Evolutionary conservation across 2,329 filamentous ascomycete genomes (phyloP), one percentile per base, ranked within the genome.

Genomic region (Penicillium paneum): DNA sequence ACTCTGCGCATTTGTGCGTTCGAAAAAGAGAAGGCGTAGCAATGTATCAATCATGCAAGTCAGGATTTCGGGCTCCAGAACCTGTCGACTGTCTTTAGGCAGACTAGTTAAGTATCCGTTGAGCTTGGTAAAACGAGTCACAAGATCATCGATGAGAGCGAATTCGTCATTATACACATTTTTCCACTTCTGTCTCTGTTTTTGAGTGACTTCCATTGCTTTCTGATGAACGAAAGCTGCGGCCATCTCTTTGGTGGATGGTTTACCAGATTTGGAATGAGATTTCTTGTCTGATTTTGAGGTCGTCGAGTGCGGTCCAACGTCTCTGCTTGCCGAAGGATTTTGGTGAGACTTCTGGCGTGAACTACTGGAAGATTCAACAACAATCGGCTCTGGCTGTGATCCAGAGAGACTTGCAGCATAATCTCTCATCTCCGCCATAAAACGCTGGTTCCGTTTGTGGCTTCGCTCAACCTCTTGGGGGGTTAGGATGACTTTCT

Each of bases 341-440:
- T 24, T 26, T 28, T 24, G 32, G 11, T 49, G 29, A 10, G 46
- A 38, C 41, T 48, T 38, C 28, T 54, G 21, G 10, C 15, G 26
- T 36, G 46, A 17, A n/a, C 24, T 17, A 32, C 31, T 46, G 19
- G 41, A 17, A 10, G 56, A 6, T 39, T 32, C 54, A 43, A 49
- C 45, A 24, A 58, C 19, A 12, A 58, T 53, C 15, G 46, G 45
- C 11, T 58, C 56, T 11, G 41, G 34, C 7, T 49, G 34, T 24
- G 46, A 44, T n/a, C 34, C 39, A 0, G 85, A 88, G 43, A 91
- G 75, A 69, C 86, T 89, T 12, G 84, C 85, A 1, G 88, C 85
- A 66, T 91, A 91, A 1, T 79, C 76, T 28, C 80, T 79, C 71
- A 88, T 88, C 55, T 89, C 85, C 1, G 81, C 79, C 81, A 89